These are phyloP conservation scores for Jamesozyma spencerorum DNA, from an alignment of 805 yeast genomes.

Conservation along the genomic window DNA sequence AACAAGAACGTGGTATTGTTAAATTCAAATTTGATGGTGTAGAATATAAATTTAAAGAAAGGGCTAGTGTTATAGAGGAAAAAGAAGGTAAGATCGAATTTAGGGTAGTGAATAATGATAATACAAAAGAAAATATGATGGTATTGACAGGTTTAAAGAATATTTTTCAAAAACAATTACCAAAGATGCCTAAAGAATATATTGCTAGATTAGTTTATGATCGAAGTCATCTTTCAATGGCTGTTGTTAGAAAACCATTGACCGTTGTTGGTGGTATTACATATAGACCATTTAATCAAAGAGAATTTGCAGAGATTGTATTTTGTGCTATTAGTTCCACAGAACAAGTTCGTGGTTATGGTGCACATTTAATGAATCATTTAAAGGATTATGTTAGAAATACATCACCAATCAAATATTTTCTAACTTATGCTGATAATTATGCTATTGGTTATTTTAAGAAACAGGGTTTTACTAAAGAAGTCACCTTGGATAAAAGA, in stretches of 20 bases:
- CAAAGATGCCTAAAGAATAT: conserved; percentile 97
- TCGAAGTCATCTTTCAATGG: conserved; percentile 88
- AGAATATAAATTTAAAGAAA: conserved; percentile 73
- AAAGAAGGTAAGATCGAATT: conserved; percentile 88
- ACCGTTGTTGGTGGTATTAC: conserved; percentile 98
- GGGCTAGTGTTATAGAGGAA: conserved; percentile 92
- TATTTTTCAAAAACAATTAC: conserved; percentile 93
- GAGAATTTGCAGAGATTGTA: conserved; percentile 95
- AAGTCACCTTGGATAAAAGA: conserved; percentile 72
- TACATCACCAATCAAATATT: conserved; percentile 76
- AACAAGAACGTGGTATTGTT: conserved; percentile 25
- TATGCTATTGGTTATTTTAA: conserved; percentile 98
- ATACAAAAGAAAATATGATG: conserved; percentile 75
- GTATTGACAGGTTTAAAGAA: conserved; percentile 91
- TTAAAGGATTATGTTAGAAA: conserved; percentile 88
- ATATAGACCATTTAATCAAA: conserved; percentile 81
- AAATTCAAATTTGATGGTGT: conserved; percentile 56
- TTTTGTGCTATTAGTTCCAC: conserved; percentile 96
- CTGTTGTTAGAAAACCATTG: conserved; percentile 86
- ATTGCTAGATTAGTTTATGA: conserved; percentile 92
- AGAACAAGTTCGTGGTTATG: conserved; percentile 96
- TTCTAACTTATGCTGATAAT: conserved; percentile 93
- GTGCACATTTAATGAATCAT: conserved; percentile 98
- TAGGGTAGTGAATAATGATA: conserved; percentile 93
- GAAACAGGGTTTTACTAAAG: conserved; percentile 96